Evolutionary conservation across 257 asterid species (phyloP), one percentile per base, ranked within the genome.

Genomic region (Lithospermum erythrorhizon): DNA sequence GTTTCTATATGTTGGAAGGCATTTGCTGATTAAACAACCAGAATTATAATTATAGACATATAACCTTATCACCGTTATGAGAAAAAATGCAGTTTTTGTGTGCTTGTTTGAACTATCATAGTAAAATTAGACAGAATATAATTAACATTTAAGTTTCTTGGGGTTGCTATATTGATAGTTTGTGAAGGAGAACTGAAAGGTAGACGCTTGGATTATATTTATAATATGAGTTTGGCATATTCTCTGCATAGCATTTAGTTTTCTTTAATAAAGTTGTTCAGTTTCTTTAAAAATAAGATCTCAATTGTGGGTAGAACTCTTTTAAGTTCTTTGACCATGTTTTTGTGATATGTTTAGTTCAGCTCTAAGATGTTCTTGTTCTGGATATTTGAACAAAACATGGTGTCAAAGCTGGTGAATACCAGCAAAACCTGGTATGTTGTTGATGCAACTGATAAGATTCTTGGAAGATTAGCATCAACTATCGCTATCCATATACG

Each of bases 381-480:
- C 56, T 73, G 96, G 98, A 88, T 75, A 78, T 87, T 58, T 87
- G 95, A 91, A 91, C 59, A 81, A 72, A 53, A 91, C 98, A 65
- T 91, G 98, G 96, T 91, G 87, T 61, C 96, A 91, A 91, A 79
- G 96, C 90, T 53, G 72, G 78, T 90, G 6, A 81, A 85, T 27
- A 90, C 95, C 7, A 85, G 73, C 63, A 90, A 90, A 69, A 71
- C 95, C 2, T 91, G 98, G 98, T 87, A 85, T 37, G 53, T 91
- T 4, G 98, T 88, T 62, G 98, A 91, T 63, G 98, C 98, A 23
- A 75, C 88, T 7, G 96, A 91, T 76, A 82, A 82, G 77, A 84
- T 87, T 58, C 95, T 91, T 2, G 98, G 98, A 68, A 80, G 98
- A 71, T 60, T 91, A 76, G 98, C 98, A 55, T 87, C 98, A 8